Conservation (phyloP, 2,329 filamentous ascomycete genomes). For the Penicillium sp. region DNA sequence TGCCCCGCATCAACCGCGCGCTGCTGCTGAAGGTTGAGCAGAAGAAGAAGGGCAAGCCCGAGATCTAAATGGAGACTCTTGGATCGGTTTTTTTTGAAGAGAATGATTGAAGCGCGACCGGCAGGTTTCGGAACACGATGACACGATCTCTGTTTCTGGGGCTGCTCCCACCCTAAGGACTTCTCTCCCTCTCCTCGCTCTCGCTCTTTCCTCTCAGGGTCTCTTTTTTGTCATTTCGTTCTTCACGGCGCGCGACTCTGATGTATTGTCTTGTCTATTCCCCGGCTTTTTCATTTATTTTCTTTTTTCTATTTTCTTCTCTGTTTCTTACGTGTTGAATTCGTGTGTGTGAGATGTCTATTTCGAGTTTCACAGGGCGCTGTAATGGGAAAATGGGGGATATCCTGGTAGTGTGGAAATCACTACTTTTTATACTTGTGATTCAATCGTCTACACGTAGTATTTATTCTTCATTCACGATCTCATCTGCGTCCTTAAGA, state of each 20-base stretch:
- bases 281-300: slow-evolving; percentile 28
- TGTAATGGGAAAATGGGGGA: slow-evolving; percentile 49
- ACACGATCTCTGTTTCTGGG: background rate
- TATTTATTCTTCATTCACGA: background rate
- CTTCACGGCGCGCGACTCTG: slow-evolving; percentile 37
- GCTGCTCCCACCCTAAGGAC: background rate
- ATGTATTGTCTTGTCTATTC: slow-evolving; percentile 37
- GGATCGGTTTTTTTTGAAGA: background rate
- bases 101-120: slow-evolving; percentile 1
- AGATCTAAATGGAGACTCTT: slow-evolving; percentile 34
- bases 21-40: slow-evolving; percentile 94
- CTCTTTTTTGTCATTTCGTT: slow-evolving; percentile 24
- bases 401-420: slow-evolving; percentile 44
- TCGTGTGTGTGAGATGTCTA: slow-evolving; percentile 34
- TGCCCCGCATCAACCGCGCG: slow-evolving; percentile 98
- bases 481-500: too few species aligned
- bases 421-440: slow-evolving; percentile 28
- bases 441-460: slow-evolving; percentile 3
- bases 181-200: background rate
- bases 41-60: slow-evolving; percentile 83
- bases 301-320: slow-evolving; percentile 22
- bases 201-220: slow-evolving; percentile 7
- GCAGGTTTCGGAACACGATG: background rate
- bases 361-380: slow-evolving; percentile 45
- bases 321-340: slow-evolving; percentile 21